Conservation (phyloP, 352 stramenopile genomes). For the Phytopythium vexans region DNA sequence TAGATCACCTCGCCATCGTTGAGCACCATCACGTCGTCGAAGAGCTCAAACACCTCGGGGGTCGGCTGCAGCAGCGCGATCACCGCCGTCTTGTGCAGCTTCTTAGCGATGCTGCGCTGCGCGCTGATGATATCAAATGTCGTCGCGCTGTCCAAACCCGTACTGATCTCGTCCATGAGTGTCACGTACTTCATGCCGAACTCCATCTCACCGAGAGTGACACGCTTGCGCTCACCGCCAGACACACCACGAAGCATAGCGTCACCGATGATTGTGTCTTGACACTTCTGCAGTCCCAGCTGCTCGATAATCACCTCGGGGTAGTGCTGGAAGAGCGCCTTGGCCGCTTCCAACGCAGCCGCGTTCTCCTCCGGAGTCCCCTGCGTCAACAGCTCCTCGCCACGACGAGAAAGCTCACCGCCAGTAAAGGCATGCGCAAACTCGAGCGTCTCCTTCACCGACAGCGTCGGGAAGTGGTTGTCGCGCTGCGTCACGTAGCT, state of each 20-base stretch:
- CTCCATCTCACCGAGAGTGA: constrained; percentile 59
- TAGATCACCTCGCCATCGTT: constrained; percentile 83
- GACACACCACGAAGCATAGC: too few species aligned
- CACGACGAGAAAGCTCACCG: constrained; percentile 7
- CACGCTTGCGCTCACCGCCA: constrained; percentile 82
- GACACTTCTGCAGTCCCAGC: constrained; percentile 22
- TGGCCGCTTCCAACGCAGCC: constrained; percentile 13
- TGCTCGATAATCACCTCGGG: constrained; percentile 27
- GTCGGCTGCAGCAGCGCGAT: constrained; percentile 86
- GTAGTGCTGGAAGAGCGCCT: constrained; percentile 20
- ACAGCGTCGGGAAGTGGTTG: constrained; percentile 20
- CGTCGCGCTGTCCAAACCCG: too few species aligned
- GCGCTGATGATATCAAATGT: too few species aligned
- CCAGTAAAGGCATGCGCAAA: constrained; percentile 20
- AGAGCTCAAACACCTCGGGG: constrained; percentile 87
- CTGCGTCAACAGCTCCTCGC: constrained; percentile 31
- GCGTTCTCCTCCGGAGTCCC: constrained; percentile 32
- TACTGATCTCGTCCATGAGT: constrained; percentile 90
- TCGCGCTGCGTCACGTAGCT: constrained; percentile 24
- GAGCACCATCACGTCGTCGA: constrained; percentile 89
- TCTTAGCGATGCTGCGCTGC: constrained; percentile 44
- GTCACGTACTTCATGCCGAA: too few species aligned
- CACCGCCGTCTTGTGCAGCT: constrained; percentile 45
- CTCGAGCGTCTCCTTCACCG: constrained; percentile 15
- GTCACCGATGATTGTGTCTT: too few species aligned